Evolutionary conservation across 805 yeast genomes (phyloP).

Genomic region (Kodamaea leandrae): DNA sequence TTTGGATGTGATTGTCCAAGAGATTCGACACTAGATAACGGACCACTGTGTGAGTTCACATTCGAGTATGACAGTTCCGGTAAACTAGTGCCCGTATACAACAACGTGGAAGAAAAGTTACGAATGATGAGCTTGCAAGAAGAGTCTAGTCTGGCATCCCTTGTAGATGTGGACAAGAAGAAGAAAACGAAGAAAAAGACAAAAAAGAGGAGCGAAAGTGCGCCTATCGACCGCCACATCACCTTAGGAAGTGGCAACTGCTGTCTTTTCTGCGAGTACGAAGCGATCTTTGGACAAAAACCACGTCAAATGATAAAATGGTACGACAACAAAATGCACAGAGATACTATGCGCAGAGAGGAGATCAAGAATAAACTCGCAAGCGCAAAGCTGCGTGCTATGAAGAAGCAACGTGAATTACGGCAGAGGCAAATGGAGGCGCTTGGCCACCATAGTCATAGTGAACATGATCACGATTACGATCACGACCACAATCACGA

Average conservation of each 20-base stretch:
- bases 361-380: conserved; percentile 38
- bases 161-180: conserved; percentile 12
- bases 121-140: conserved; percentile 32
- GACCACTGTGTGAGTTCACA: conserved; percentile 45
- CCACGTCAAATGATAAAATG: conserved; percentile 52
- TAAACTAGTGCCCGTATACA: conserved; percentile 39
- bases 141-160: conserved; percentile 13
- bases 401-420: conserved; percentile 19
- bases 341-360: conserved; percentile 28
- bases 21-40: conserved; percentile 21
- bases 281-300: conserved; percentile 47
- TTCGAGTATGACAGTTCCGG: conserved; percentile 44
- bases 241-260: conserved; percentile 15
- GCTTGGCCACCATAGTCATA: background rate
- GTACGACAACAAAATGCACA: conserved; percentile 37
- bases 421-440: conserved; percentile 9
- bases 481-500: conserved; percentile 3
- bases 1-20: conserved; percentile 27
- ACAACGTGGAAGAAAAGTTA: conserved; percentile 38
- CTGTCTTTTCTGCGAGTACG: conserved; percentile 54
- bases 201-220: conserved; percentile 4
- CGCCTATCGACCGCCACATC: conserved; percentile 1
- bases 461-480: conserved; percentile 2
- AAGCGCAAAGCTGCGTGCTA: conserved; percentile 35
- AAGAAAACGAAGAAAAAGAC: conserved; percentile 25